Evolutionary conservation across 2,329 filamentous ascomycete genomes (phyloP), one percentile per base, ranked within the genome.

Genomic region (Neocucurbitaria cava): DNA sequence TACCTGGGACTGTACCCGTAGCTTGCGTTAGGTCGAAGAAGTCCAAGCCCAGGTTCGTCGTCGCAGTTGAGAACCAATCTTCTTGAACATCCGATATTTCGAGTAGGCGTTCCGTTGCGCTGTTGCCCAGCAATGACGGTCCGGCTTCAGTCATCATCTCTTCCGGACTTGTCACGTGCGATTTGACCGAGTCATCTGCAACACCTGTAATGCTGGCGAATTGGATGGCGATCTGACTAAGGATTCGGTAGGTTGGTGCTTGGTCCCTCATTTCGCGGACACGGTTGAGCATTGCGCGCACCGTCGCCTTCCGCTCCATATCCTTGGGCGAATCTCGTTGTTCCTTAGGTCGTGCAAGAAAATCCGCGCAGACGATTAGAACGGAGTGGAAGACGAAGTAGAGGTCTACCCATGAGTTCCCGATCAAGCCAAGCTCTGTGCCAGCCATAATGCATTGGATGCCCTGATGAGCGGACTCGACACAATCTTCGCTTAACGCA

Each of bases 371-470:
- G 13, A 69, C 58, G 5, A 71, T 65, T 5, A 71, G 21, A 1
- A 70, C 44, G 1, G 61, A 61, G n/a, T 71, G 65, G 30, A 65
- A 68, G 23, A 71, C 50, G 36, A 69, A 65, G 40, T 65, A 70
- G 4, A 68, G 55, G 41, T 69, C 66, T 2, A 65, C 26, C 59
- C 61, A 68, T 0, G 62, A 63, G 33, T 60, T 56, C 21, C 61
- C 64, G 18, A 68, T 64, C 17, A 66, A 52, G 1, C 56, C 56
- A 9, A 63, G 48, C 10, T 62, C 38, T 7, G 56, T 52, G 4
- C 61, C 61, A 3, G 55, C 54, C 35, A 58, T 57, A 6, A 70
- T 64, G 50, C 55, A 65, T 31, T 63, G 58, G 30, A 71, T 48
- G 35, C 61, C 62, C 35, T 61, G 54, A 40, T 64, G 58, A 10